These are phyloP conservation scores for Yamadazyma atlantica DNA, from an alignment of 1,139 yeast genomes.

Conservation along the genomic window DNA sequence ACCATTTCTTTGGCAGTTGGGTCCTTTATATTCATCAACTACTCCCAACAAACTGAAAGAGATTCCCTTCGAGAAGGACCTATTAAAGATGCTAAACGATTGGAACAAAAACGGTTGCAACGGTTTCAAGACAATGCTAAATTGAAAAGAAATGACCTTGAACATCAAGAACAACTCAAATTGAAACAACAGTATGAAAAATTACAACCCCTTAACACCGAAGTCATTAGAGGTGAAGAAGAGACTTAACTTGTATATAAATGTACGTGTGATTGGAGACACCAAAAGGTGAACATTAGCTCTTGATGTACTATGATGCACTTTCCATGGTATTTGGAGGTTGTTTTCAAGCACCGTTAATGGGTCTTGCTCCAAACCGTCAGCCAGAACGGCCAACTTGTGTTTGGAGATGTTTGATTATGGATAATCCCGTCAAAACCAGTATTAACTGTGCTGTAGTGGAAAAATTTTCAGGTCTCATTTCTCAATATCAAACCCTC, in stretches of 20 bases:
- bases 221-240: constrained; percentile 37
- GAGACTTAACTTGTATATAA: constrained; percentile 3
- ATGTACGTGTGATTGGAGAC: constrained; percentile 56
- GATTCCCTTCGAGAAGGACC: constrained; percentile 77
- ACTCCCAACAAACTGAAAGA: constrained; percentile 65
- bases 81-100: constrained; percentile 68
- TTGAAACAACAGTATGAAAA: constrained; percentile 62
- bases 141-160: constrained; percentile 58
- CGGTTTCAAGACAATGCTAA: constrained; percentile 27
- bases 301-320: constrained; percentile 55
- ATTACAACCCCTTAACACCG: constrained; percentile 59
- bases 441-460: not conserved
- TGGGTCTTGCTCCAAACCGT: constrained; percentile 36
- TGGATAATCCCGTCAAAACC: constrained; percentile 14
- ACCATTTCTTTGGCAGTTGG: constrained; percentile 57
- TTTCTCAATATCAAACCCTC: too few relatives aligned
- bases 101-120: constrained; percentile 40
- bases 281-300: constrained; percentile 37
- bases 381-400: constrained; percentile 47
- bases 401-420: constrained; percentile 36
- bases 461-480: too few relatives aligned
- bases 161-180: constrained; percentile 73
- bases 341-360: constrained; percentile 16
- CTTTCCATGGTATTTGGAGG: constrained; percentile 16
- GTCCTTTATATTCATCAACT: constrained; percentile 66